phyloP scores from a whole-genome alignment of 352 stramenopile species.

The Phytophthora europaea region DNA sequence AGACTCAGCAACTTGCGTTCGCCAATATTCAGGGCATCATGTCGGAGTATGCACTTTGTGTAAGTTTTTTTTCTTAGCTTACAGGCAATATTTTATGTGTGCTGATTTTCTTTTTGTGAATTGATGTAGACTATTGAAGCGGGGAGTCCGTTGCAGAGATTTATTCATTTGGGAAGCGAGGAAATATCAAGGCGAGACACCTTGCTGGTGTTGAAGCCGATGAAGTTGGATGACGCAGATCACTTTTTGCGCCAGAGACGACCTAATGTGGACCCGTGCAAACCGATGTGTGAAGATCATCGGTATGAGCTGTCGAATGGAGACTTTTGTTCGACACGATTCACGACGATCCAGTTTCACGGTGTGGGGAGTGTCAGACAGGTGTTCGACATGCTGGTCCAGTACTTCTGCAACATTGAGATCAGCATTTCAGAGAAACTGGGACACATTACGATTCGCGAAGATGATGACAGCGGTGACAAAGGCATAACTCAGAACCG shows the following conservation, averaged over 20 bases:
- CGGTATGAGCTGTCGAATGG: slow-evolving; percentile 38
- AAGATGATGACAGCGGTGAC: slow-evolving; percentile 43
- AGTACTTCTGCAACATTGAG: slow-evolving; percentile 51
- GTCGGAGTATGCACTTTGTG: slow-evolving; percentile 50
- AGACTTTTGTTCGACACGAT: slow-evolving; percentile 40
- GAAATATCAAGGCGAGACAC: slow-evolving; percentile 18
- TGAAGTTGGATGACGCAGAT: slow-evolving; percentile 42
- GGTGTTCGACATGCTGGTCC: slow-evolving; percentile 48
- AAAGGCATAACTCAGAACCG: slow-evolving; percentile 44
- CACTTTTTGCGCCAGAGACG: slow-evolving; percentile 42
- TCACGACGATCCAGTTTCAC: slow-evolving; percentile 45
- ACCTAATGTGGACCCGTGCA: slow-evolving; percentile 41
- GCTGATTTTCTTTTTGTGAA: neutral
- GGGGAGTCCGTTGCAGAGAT: slow-evolving; percentile 43
- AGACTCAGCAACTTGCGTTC: slow-evolving; percentile 47
- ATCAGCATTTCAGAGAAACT: slow-evolving; percentile 54
- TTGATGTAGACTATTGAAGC: slow-evolving; percentile 41
- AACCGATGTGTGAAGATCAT: slow-evolving; percentile 42
- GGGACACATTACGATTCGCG: slow-evolving; percentile 49
- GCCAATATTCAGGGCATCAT: slow-evolving; percentile 53
- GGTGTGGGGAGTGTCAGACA: slow-evolving; percentile 36
- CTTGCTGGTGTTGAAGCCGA: slow-evolving; percentile 31
- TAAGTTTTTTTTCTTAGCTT: slow-evolving; percentile 20
- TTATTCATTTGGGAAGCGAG: slow-evolving; percentile 37
- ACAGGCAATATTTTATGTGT: neutral